These are phyloP conservation scores for Rosa rugosa DNA, from an alignment of 306 rosid species.

Conservation along the genomic window DNA sequence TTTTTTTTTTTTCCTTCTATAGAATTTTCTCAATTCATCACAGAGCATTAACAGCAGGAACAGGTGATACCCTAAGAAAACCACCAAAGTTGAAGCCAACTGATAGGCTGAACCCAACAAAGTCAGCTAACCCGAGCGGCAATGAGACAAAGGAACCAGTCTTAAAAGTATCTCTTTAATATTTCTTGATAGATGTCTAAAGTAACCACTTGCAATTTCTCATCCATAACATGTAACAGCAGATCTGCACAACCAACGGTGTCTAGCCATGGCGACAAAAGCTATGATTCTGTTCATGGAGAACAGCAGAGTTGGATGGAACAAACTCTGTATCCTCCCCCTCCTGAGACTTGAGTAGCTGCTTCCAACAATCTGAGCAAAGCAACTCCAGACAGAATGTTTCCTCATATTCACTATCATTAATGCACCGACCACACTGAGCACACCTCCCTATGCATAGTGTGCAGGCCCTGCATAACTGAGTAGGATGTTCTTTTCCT, in stretches of 20 bases:
- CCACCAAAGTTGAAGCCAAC: slow-evolving; percentile 9
- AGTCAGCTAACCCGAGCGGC: background rate
- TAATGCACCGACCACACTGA: slow-evolving; percentile 80
- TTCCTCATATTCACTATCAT: slow-evolving; percentile 79
- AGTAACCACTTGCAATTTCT: slow-evolving; percentile 16
- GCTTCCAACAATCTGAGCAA: slow-evolving; percentile 64
- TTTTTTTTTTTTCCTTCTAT: background rate
- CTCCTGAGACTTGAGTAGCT: slow-evolving; percentile 38
- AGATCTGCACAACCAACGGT: background rate
- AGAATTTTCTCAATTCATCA: slow-evolving; percentile 2
- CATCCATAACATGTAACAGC: slow-evolving; percentile 16
- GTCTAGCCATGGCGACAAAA: slow-evolving; percentile 31
- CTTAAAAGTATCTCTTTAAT: background rate
- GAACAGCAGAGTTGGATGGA: slow-evolving; percentile 22
- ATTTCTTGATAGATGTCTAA: slow-evolving; percentile 7
- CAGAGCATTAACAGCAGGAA: background rate
- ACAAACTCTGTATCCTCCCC: slow-evolving; percentile 31
- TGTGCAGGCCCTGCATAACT: slow-evolving; percentile 74
- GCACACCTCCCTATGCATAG: slow-evolving; percentile 78
- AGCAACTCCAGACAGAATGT: slow-evolving; percentile 79
- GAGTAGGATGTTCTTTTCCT: slow-evolving; percentile 41
- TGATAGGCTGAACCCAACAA: slow-evolving; percentile 9
- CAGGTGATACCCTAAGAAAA: background rate
- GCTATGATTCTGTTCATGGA: slow-evolving; percentile 33
- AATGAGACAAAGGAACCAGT: slow-evolving; percentile 5